Conservation (phyloP, 345 rosid genomes). For the Heritiera littoralis region DNA sequence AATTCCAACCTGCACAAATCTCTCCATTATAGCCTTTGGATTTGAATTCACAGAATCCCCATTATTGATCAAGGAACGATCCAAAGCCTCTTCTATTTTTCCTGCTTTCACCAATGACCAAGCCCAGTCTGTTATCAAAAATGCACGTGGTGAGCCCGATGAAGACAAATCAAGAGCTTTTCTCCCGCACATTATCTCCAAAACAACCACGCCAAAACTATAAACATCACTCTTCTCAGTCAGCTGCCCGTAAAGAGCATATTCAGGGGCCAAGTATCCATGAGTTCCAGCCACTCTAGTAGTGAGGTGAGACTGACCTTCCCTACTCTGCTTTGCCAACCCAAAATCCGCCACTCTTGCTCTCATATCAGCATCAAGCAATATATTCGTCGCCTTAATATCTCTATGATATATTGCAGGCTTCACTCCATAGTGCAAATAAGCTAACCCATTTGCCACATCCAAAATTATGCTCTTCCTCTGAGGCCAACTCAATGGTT, state of each 20-base stretch:
- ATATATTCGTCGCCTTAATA: slow-evolving; percentile 80
- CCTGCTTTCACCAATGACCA: slow-evolving; percentile 84
- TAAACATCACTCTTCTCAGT: slow-evolving; percentile 94
- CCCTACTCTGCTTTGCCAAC: slow-evolving; percentile 76
- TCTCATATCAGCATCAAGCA: slow-evolving; percentile 84
- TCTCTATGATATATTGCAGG: slow-evolving; percentile 92
- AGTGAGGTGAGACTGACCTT: slow-evolving; percentile 94
- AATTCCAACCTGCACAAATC: slow-evolving; percentile 79
- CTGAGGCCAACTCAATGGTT: slow-evolving; percentile 73
- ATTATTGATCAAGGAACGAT: slow-evolving; percentile 42
- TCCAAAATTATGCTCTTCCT: slow-evolving; percentile 80
- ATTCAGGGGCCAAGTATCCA: slow-evolving; percentile 92
- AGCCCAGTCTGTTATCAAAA: slow-evolving; percentile 88
- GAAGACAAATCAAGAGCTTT: slow-evolving; percentile 79
- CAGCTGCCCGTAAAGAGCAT: slow-evolving; percentile 86
- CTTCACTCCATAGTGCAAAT: slow-evolving; percentile 87
- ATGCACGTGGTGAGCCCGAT: slow-evolving; percentile 54
- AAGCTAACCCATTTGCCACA: slow-evolving; percentile 87
- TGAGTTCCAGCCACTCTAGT: slow-evolving; percentile 97
- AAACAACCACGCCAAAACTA: slow-evolving; percentile 83
- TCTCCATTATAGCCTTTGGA: slow-evolving; percentile 77
- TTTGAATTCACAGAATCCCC: slow-evolving; percentile 48
- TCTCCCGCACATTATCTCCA: slow-evolving; percentile 91
- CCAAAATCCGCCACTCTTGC: slow-evolving; percentile 98
- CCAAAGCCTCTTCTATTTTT: slow-evolving; percentile 62